phyloP scores from a whole-genome alignment of 2,329 filamentous ascomycete genomes.

The Xylariaceae sp. region DNA sequence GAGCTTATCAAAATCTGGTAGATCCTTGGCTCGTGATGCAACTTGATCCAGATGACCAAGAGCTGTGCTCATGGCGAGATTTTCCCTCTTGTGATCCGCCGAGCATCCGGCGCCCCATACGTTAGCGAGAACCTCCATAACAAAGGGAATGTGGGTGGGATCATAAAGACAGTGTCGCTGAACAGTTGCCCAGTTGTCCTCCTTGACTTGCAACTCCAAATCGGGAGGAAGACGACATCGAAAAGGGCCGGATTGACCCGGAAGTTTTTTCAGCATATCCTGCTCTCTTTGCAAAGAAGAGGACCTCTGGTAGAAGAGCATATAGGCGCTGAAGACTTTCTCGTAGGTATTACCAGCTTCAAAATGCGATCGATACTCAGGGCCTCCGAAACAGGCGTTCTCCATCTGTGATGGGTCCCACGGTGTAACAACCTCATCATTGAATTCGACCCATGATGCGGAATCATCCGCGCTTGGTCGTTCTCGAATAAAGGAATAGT shows the following conservation, averaged over 20 bases:
- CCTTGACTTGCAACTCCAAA: slow-evolving; percentile 62
- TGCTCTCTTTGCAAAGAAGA: slow-evolving; percentile 63
- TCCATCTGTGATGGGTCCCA: slow-evolving; percentile 79
- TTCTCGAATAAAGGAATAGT: slow-evolving; percentile 93
- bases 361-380: slow-evolving; percentile 55
- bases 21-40: slow-evolving; percentile 70
- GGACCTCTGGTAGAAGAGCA: slow-evolving; percentile 93
- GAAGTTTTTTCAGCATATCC: slow-evolving; percentile 43
- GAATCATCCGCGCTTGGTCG: slow-evolving; percentile 58
- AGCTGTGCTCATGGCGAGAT: slow-evolving; percentile 56
- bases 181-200: slow-evolving; percentile 74
- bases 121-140: slow-evolving; percentile 62
- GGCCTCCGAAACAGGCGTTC: slow-evolving; percentile 77
- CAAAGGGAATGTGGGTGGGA: slow-evolving; percentile 68
- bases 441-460: slow-evolving; percentile 84
- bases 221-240: slow-evolving; percentile 48
- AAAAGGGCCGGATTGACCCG: slow-evolving; percentile 43
- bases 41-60: slow-evolving; percentile 75
- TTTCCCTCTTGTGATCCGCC: slow-evolving; percentile 49
- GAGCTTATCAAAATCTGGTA: slow-evolving; percentile 63
- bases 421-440: slow-evolving; percentile 78
- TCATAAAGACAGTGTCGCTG: slow-evolving; percentile 82
- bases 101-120: slow-evolving; percentile 57
- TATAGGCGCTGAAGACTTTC: slow-evolving; percentile 88
- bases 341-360: slow-evolving; percentile 55